Percentiles rank a stretch among this genome's conserved stretches.
phyloP scores from a whole-genome alignment of 176 grass and related monocot species.

The Carex myosuroides region DNA sequence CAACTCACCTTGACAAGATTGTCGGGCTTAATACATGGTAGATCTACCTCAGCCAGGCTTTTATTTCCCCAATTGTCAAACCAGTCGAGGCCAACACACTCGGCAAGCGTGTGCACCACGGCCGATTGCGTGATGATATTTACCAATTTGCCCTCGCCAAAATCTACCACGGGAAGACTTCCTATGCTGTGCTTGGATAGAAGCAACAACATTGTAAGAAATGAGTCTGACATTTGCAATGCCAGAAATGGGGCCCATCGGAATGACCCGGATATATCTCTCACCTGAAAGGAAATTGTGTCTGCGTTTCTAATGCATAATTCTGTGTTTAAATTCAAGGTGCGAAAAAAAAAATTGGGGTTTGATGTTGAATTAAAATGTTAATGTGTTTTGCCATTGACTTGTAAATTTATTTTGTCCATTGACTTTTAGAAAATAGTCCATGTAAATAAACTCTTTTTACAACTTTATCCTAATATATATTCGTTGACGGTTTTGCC shows the following conservation, averaged over 20 bases:
- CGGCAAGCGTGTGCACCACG: conserved; percentile 92
- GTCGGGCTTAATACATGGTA: conserved; percentile 58
- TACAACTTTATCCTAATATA: no score
- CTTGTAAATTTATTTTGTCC: neutral
- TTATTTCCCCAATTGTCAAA: conserved; percentile 94
- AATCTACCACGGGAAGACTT: conserved; percentile 86
- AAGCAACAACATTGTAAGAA: conserved; percentile 92
- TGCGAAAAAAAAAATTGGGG: neutral
- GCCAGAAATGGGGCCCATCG: conserved; percentile 97
- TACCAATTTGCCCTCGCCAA: conserved; percentile 84
- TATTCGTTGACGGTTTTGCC: no score
- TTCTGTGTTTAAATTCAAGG: neutral
- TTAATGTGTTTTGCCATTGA: neutral
- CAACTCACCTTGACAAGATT: conserved; percentile 64
- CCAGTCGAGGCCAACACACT: conserved; percentile 87
- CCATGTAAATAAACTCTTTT: no score
- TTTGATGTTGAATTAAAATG: neutral
- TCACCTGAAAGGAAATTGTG: conserved; percentile 35
- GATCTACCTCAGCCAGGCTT: conserved; percentile 54
- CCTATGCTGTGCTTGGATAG: conserved; percentile 97
- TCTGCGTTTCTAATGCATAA: neutral
- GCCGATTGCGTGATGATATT: conserved; percentile 93
- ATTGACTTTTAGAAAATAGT: no score
- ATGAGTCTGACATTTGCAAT: conserved; percentile 77
- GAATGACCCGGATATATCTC: conserved; percentile 80